Conservation (phyloP, 225 moss, liverwort and hornwort genomes). For the Polytrichum formosum region DNA sequence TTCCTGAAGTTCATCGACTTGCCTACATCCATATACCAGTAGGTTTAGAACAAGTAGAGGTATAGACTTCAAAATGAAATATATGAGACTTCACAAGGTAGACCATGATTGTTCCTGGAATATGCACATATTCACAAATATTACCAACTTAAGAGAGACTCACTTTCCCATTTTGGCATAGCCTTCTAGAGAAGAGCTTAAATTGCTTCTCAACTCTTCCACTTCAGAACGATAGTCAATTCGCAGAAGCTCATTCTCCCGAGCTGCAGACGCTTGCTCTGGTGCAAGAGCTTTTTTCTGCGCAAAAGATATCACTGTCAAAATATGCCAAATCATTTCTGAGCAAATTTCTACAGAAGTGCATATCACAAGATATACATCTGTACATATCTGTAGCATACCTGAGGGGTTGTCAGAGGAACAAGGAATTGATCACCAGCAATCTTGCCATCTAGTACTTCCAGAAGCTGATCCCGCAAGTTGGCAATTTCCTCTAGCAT, state of each 20-base stretch:
- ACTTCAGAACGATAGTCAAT: constrained; percentile 77
- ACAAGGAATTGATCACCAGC: constrained; percentile 54
- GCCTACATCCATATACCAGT: constrained; percentile 29
- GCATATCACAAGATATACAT: too few species aligned
- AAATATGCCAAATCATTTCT: neutral
- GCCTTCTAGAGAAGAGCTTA: constrained; percentile 66
- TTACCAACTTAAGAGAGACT: neutral
- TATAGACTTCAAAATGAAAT: too few species aligned
- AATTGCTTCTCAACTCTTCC: constrained; percentile 80
- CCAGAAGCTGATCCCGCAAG: constrained; percentile 80
- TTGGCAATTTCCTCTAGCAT: constrained; percentile 69
- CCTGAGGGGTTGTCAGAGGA: constrained; percentile 85
- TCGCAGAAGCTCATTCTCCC: constrained; percentile 82
- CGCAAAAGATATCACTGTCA: neutral
- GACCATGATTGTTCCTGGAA: too few species aligned
- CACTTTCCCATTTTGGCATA: constrained; percentile 84
- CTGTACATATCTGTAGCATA: constrained; percentile 4
- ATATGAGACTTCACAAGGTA: too few species aligned
- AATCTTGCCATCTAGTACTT: constrained; percentile 73
- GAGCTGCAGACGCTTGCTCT: constrained; percentile 67
- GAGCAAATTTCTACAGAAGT: neutral
- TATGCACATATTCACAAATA: too few species aligned
- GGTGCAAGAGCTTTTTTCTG: constrained; percentile 86
- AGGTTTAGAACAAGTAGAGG: too few species aligned
- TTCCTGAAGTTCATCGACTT: constrained; percentile 86